A percentile compares a stretch with the other conserved stretches of the same genome.
phyloP scores from a whole-genome alignment of 208 protist genomes.

The Crithidia bombi region DNA sequence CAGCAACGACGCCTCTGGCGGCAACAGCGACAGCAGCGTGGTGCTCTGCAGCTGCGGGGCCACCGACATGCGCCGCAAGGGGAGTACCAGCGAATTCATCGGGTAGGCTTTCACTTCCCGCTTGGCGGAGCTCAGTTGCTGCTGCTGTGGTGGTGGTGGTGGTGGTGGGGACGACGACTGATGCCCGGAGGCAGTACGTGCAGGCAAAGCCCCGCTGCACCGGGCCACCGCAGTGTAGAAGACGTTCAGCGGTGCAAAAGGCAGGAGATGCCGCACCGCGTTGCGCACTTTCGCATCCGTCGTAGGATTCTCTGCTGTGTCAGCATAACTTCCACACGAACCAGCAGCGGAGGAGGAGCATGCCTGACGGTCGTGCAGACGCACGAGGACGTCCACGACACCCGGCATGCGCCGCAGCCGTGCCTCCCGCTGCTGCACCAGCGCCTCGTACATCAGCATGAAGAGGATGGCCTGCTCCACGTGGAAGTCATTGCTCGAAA shows the following conservation, averaged over 20 bases:
- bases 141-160: background rate
- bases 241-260: conserved; percentile 28
- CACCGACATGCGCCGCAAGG: conserved; percentile 37
- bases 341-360: background rate
- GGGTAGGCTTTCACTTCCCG: conserved; percentile 33
- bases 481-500: conserved; percentile 30
- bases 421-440: conserved; percentile 37
- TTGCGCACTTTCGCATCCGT: conserved; percentile 21
- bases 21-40: conserved; percentile 43
- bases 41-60: conserved; percentile 45
- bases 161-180: background rate
- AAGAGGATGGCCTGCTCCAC: conserved; percentile 57
- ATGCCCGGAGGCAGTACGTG: background rate
- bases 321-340: background rate
- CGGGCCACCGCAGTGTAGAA: conserved; percentile 22
- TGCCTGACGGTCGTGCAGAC: conserved; percentile 34
- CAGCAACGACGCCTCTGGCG: conserved; percentile 50
- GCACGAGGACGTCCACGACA: conserved; percentile 37
- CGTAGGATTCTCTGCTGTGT: background rate
- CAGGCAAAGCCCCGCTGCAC: background rate
- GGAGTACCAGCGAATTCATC: conserved; percentile 30
- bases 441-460: conserved; percentile 66
- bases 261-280: conserved; percentile 36
- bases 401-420: conserved; percentile 53
- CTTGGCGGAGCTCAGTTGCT: background rate